Percentiles rank a stretch among this genome's conserved stretches.
phyloP scores from a whole-genome alignment of 805 yeast species.

The Komagataella kurtzmanii region DNA sequence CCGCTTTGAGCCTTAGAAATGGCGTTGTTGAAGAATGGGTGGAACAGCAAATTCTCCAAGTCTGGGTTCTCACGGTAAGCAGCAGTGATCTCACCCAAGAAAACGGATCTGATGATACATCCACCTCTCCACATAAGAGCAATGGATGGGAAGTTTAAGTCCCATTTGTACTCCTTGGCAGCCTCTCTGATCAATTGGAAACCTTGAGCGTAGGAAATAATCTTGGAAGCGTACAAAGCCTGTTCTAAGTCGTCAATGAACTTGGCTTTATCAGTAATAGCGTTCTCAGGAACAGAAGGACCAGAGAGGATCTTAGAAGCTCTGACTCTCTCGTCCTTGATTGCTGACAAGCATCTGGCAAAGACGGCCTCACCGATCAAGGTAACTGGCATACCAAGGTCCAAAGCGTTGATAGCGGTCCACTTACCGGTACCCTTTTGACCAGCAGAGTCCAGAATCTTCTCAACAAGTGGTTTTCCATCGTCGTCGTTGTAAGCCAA shows the following conservation, averaged over 20 bases:
- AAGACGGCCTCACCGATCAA: conserved; percentile 98
- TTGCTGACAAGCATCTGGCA: conserved; percentile 87
- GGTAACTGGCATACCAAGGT: conserved; percentile 96
- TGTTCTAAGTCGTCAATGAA: conserved; percentile 92
- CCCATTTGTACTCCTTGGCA: conserved; percentile 93
- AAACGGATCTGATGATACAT: conserved; percentile 97
- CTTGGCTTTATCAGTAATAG: conserved; percentile 61
- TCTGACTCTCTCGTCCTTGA: conserved; percentile 80
- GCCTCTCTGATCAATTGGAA: conserved; percentile 99
- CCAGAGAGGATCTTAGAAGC: conserved; percentile 76
- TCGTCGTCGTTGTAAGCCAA: conserved; percentile 80
- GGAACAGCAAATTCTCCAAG: conserved; percentile 89
- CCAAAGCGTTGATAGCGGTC: conserved; percentile 97
- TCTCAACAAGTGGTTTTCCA: conserved; percentile 89
- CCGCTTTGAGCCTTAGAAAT: conserved; percentile 87
- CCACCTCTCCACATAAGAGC: conserved; percentile 99
- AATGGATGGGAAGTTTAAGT: conserved; percentile 88
- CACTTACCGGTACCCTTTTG: conserved; percentile 99
- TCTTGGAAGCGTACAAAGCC: conserved; percentile 96
- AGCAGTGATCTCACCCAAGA: conserved; percentile 91
- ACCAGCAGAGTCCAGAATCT: conserved; percentile 93
- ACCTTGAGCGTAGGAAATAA: conserved; percentile 98
- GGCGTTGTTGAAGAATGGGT: conserved; percentile 88
- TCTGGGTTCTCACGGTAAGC: conserved; percentile 93
- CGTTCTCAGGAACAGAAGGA: conserved; percentile 53